Evolutionary conservation across 2,329 filamentous ascomycete genomes (phyloP), one percentile per base, ranked within the genome.

Genomic region (Paraconiothyrium brasiliense): DNA sequence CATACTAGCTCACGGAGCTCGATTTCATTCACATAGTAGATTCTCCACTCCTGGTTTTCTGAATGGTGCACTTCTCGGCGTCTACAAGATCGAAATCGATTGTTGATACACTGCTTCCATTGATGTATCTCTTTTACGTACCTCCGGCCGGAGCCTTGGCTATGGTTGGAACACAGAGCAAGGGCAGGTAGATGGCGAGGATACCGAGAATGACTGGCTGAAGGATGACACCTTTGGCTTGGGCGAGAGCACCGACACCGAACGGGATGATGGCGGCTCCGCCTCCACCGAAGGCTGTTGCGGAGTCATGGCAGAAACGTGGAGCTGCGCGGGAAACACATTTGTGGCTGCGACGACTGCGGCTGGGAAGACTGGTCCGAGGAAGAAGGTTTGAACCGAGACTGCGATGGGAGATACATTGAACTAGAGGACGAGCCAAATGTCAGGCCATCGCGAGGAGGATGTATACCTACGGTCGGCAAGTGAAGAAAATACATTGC

Each of bases 261-360:
- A 81, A 92, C 84, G 27, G 90, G 83, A 74, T 90, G 0, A 82
- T 68, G 78, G 78, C 89, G 1, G 88, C 90, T 0, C 92, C 92
- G 1, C 85, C 85, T 0, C 90, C 89, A 4, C 92, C 92, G 72
- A 94, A 87, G 0, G 91, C 91, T 1, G 90, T 87, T 1, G 89
- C 89, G 70, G 94, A 93, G 0, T 92, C 92, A 95, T 91, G 0
- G 89, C 87, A 11, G 86, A 87, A 39, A 94, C 90, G 70, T 95
- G 92, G n/a, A 92, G 82, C 60, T 91, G 84, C 39, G 82, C 82
- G 0, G 92, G 91, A 2, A 95, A 81, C 7, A 94, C 80, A 69
- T 91, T 92, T 0, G 90, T 92, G 4, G 88, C 86, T 2, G 87
- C 87, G 0, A 93, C 87, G 13, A 94, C 85, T 0, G 87, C 89